Percentiles rank a stretch among this genome's conserved stretches.
These are phyloP conservation scores for Persicaria maculosa DNA, from an alignment of 148 eudicot genomes.

Conservation along the genomic window DNA sequence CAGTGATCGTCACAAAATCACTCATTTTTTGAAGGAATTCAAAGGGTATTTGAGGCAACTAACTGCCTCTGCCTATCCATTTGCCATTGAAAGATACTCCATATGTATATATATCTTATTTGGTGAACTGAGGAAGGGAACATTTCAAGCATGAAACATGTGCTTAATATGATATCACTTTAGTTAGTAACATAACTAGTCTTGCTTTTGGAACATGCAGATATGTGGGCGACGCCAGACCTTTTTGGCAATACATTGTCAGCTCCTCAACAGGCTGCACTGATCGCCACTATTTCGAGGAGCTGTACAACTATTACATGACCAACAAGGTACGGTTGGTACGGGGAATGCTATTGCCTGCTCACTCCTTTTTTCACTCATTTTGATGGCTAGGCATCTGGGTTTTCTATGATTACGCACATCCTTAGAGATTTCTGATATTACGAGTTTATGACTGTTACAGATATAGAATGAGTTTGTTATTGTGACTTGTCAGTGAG, in stretches of 20 bases:
- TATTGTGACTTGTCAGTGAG: no score
- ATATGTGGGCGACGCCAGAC: conserved; percentile 91
- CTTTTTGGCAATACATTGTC: conserved; percentile 90
- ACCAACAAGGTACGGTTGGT: conserved; percentile 66
- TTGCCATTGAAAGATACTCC: no score
- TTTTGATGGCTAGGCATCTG: neutral
- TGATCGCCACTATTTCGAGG: conserved; percentile 86
- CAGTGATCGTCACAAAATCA: no score
- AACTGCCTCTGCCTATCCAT: no score
- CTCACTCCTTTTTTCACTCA: neutral
- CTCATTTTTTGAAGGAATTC: no score
- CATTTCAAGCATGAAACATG: neutral
- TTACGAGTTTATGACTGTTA: no score
- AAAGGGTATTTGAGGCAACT: no score
- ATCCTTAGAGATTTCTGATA: no score
- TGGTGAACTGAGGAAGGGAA: neutral
- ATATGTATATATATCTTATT: no score
- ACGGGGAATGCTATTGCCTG: neutral
- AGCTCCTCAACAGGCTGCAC: conserved; percentile 96
- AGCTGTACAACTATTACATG: conserved; percentile 75
- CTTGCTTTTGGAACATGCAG: conserved; percentile 33
- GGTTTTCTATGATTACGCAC: neutral
- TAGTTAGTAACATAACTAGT: neutral
- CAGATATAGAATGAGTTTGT: no score
- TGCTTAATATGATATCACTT: neutral